Evolutionary conservation across 2,329 filamentous ascomycete genomes (phyloP).

Genomic region (Beauveria sp.): DNA sequence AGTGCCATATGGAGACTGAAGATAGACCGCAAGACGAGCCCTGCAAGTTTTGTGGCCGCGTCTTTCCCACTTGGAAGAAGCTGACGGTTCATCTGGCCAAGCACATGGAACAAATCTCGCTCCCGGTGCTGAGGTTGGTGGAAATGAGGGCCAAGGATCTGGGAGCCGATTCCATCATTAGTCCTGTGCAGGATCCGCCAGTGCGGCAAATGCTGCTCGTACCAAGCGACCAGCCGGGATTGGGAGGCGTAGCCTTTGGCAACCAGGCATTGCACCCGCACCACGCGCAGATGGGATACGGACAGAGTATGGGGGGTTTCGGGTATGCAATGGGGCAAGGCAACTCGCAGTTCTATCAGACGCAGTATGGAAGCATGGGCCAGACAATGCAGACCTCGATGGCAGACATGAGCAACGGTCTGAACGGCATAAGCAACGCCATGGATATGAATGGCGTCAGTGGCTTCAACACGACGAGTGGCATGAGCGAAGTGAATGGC

Average conservation of each 20-base stretch:
- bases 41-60: slow-evolving; percentile 79
- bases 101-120: slow-evolving; percentile 87
- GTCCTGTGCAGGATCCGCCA: slow-evolving; percentile 53
- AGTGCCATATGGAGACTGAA: slow-evolving; percentile 63
- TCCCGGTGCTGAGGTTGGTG: slow-evolving; percentile 65
- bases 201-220: slow-evolving; percentile 27
- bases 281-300: slow-evolving; percentile 6
- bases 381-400: slow-evolving; percentile 20
- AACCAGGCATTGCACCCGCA: slow-evolving; percentile 1
- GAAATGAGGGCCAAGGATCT: slow-evolving; percentile 38
- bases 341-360: slow-evolving; percentile 19
- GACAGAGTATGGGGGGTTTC: background rate
- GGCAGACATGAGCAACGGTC: background rate
- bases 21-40: slow-evolving; percentile 65
- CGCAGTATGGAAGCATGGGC: slow-evolving; percentile 21
- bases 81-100: slow-evolving; percentile 87
- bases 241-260: background rate
- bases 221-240: slow-evolving; percentile 17
- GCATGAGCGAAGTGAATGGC: slow-evolving; percentile 4
- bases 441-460: background rate
- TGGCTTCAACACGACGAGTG: slow-evolving; percentile 19
- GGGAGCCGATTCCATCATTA: slow-evolving; percentile 57
- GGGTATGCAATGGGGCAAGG: background rate
- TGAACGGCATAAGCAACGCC: background rate
- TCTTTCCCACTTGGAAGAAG: slow-evolving; percentile 83